Base-by-base conservation (phyloP, 805 yeast genomes). In the Jamesozyma hellenica region DNA sequence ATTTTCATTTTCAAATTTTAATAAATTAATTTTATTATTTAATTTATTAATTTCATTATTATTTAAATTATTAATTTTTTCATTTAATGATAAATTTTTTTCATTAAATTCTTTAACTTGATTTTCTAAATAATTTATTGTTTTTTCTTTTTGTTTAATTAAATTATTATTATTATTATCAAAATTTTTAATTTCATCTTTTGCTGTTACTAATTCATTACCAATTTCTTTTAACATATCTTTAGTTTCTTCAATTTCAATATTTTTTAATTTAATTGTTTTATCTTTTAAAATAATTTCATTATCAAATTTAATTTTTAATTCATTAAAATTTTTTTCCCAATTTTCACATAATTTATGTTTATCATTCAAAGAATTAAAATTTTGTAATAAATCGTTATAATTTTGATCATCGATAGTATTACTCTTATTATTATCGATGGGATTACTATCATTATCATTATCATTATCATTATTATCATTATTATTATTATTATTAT, bases 161-260 rank as follows among this genome's bases (percentile, higher is more conserved):
- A 48, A 49, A 32, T 54, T 52, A 16, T 28, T 39, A 16, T 40
- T 48, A 13, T 21, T 18, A 10, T 31, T 19, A 28, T 34, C 11
- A 29, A 33, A 13, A 5, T 35, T 26, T 4, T 32, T 27, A 16
- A 78, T 38, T 39, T 74, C 63, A 34, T 81, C 85, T 46, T 72
- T 75, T 0, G 86, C 75, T 4, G 73, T 71, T 1, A 87, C 94
- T 7, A 87, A 65, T 36, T 85, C 94, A 51, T 82, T 74, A 1
- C 96, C 96, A 21, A 87, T 69, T 41, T 74, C 77, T 46, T 71
- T 71, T 39, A 88, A 57, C 84, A 81, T 83, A 42, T 86, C 96
- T 51, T 78, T 74, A 38, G 82, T 66, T 38, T 67, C 70, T 35
- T 77, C 86, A 14, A 86, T 63, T 51, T 87, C 95, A 40, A 75